Conservation (phyloP, 441 rosid species). For the Geranium incanum region DNA sequence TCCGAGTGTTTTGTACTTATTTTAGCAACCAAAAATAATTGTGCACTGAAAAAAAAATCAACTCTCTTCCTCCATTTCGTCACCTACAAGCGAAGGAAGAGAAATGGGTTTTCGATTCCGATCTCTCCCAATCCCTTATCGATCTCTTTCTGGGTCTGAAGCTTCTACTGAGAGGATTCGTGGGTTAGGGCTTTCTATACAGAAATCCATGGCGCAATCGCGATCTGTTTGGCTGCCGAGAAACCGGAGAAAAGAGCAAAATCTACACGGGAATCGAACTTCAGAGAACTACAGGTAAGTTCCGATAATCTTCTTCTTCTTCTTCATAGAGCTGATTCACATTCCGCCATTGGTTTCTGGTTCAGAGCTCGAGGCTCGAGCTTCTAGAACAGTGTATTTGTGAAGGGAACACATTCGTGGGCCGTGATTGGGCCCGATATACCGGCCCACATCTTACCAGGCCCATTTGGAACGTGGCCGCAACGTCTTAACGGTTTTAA, state of each 20-base stretch:
- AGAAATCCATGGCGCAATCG: slow-evolving; percentile 6
- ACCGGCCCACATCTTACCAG: not conserved
- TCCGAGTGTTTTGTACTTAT: no score
- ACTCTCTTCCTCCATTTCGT: not conserved
- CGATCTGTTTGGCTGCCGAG: slow-evolving; percentile 3
- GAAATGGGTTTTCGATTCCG: not conserved
- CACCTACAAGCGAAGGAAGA: not conserved
- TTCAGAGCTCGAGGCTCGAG: slow-evolving; percentile 8
- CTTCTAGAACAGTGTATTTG: not conserved
- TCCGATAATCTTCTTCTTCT: not conserved
- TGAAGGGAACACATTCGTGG: slow-evolving; percentile 5
- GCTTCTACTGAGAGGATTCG: not conserved
- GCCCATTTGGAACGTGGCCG: not conserved
- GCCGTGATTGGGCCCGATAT: not conserved
- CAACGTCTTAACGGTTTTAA: slow-evolving; percentile 8
- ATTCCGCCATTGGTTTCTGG: slow-evolving; percentile 5
- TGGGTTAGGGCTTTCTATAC: not conserved
- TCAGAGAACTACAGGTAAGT: not conserved
- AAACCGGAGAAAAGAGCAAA: not conserved
- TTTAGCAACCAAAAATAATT: no score
- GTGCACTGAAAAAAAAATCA: no score
- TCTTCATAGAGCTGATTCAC: not conserved
- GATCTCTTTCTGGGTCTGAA: not conserved
- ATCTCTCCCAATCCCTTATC: not conserved
- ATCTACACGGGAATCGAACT: not conserved